Percentiles rank a stretch among this genome's conserved stretches.
phyloP scores from a whole-genome alignment of 192 early-diverging fungal species.

The Radiomyces spectabilis region DNA sequence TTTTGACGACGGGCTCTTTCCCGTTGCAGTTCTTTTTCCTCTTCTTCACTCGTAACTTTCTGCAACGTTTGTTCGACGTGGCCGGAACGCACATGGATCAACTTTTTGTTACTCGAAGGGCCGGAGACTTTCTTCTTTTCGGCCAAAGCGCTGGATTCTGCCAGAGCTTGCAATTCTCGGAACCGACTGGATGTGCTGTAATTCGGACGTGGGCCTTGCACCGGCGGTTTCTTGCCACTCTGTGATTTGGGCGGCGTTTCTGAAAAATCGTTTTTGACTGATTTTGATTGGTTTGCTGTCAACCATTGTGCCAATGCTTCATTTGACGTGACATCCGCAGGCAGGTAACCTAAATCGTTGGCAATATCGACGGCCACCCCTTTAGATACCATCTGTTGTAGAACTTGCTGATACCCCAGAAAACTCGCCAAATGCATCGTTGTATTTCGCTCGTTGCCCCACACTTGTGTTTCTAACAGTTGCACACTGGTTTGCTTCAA shows the following conservation, averaged over 20 bases:
- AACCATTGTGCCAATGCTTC: not conserved
- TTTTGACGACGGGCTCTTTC: conserved; percentile 7
- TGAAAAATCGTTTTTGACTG: too few relatives aligned
- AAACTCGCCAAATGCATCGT: conserved; percentile 16
- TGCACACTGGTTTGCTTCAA: conserved; percentile 5
- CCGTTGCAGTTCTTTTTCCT: conserved; percentile 15
- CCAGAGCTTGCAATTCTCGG: conserved; percentile 11
- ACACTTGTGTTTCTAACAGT: conserved; percentile 7
- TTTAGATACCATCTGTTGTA: conserved; percentile 2
- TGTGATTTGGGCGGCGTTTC: not conserved
- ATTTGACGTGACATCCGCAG: conserved; percentile 5
- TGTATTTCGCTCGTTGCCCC: conserved; percentile 17
- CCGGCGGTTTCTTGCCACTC: not conserved
- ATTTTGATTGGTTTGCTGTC: not conserved
- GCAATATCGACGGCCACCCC: conserved; percentile 4
- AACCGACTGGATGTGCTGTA: conserved; percentile 19
- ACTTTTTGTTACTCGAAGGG: not conserved
- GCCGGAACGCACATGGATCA: not conserved
- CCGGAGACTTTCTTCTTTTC: not conserved
- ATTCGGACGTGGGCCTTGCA: conserved; percentile 7
- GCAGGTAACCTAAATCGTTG: conserved; percentile 9
- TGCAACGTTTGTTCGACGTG: conserved; percentile 12
- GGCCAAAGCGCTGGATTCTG: conserved; percentile 10
- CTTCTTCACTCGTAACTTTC: conserved; percentile 13
- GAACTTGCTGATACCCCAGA: conserved; percentile 7